Evolutionary conservation across 2,329 filamentous ascomycete genomes (phyloP), one percentile per base, ranked within the genome.

Genomic region (Botrytis medusae): DNA sequence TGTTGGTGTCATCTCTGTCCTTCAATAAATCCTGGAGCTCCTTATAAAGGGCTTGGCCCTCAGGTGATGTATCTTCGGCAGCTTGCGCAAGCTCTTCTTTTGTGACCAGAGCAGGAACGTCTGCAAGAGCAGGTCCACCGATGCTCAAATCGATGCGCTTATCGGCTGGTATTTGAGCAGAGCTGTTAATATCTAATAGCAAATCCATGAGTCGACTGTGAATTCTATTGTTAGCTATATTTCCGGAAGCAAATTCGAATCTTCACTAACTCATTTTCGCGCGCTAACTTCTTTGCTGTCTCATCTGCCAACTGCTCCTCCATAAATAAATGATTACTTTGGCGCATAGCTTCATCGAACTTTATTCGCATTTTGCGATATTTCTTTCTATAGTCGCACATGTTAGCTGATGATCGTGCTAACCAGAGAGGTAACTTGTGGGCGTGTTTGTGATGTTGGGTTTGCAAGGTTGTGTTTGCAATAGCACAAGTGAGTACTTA

Each of bases 141-240:
- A 74, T 81, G 68, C 85, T 86, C 73, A 98, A 84, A 79, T 95
- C 91, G 83, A 94, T 91, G 78, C 93, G 92, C 79, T 92, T 89
- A 73, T 91, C 87, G 42, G 89, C 85, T 18, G 93, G 90, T 62
- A 98, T 90, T 81, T 96, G 93, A 32, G 91, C 86, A 61, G 90
- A 92, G 69, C 93, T 90, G 84, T 99, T 99, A 84, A 98, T 88
- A 80, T 98, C 95, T 75, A 97, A 87, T 48, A 98, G 89, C 18
- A 98, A 85, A 78, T 98, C 95, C 71, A 98, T 89, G 48, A 98
- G 84, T 82, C 95, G 94, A 82, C 95, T 98, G 79, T 63, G 79
- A 18, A 68, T n/a, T 40, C 6, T 32, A 68, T 40, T 73, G 68
- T 74, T 72, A 75, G 74, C 57, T 64, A 29, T 63, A 57, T 18